Percentiles rank a stretch among this genome's conserved stretches.
Evolutionary conservation across 2,329 filamentous ascomycete genomes (phyloP).

Genomic region (Aaosphaeria pasadenensis): DNA sequence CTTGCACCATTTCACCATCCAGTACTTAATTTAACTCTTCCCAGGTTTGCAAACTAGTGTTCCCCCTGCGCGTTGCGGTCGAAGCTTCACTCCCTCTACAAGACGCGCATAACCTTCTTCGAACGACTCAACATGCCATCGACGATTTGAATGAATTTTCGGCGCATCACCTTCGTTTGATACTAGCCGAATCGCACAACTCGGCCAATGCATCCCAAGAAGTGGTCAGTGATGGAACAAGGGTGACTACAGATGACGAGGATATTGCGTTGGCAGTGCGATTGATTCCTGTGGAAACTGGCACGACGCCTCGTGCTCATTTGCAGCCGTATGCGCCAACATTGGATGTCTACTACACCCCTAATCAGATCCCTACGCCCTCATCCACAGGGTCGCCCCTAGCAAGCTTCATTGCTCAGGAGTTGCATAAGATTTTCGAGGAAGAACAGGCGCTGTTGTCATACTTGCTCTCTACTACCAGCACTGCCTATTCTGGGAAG

Average conservation of each 20-base stretch:
- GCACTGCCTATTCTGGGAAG: constrained; percentile 39
- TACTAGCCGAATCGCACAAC: constrained; percentile 47
- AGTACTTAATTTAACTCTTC: not conserved
- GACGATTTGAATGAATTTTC: constrained; percentile 86
- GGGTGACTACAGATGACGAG: constrained; percentile 34
- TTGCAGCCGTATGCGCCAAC: constrained; percentile 68
- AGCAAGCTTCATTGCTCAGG: constrained; percentile 73
- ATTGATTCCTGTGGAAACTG: constrained; percentile 61
- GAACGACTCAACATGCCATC: constrained; percentile 78
- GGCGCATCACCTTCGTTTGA: constrained; percentile 75
- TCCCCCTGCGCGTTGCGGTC: constrained; percentile 79
- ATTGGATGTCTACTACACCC: constrained; percentile 74
- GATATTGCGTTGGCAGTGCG: constrained; percentile 67
- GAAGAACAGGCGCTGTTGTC: constrained; percentile 84
- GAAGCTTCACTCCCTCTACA: constrained; percentile 65
- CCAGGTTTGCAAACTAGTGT: constrained; percentile 82
- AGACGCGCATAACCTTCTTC: constrained; percentile 71
- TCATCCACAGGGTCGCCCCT: constrained; percentile 70
- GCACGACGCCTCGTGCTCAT: constrained; percentile 53
- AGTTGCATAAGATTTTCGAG: constrained; percentile 73
- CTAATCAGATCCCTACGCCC: constrained; percentile 63
- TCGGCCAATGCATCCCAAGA: constrained; percentile 28
- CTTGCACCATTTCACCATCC: not conserved
- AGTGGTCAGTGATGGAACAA: constrained; percentile 25
- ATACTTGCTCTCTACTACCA: constrained; percentile 43